A percentile compares a stretch with the other conserved stretches of the same genome.
Conservation (phyloP, 2,329 filamentous ascomycete species). For the Aureobasidium lini region DNA sequence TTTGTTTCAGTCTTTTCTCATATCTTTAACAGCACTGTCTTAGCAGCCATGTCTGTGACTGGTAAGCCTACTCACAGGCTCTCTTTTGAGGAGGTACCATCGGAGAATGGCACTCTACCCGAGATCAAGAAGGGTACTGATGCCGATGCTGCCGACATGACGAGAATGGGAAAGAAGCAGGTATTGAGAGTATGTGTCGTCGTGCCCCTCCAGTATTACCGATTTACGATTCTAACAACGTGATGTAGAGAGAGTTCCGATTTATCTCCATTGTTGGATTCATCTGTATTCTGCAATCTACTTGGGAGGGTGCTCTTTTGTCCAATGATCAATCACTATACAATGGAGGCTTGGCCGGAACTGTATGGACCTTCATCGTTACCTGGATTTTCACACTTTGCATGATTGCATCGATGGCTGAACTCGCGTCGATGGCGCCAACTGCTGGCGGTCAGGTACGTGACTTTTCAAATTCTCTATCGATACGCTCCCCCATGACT, state of each 20-base stretch:
- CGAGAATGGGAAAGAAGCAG: conserved; percentile 44
- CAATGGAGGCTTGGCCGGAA: conserved; percentile 15
- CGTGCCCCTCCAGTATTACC: neutral
- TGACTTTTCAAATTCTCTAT: conserved; percentile 25
- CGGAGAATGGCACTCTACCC: neutral
- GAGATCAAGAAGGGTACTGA: conserved; percentile 23
- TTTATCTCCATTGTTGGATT: conserved; percentile 47
- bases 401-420: conserved; percentile 25
- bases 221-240: conserved; percentile 19
- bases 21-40: neutral
- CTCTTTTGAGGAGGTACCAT: conserved; percentile 9
- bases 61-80: neutral
- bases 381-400: conserved; percentile 27
- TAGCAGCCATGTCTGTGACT: neutral
- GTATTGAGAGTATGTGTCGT: conserved; percentile 34
- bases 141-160: conserved; percentile 38
- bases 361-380: conserved; percentile 13
- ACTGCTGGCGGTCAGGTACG: conserved; percentile 34
- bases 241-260: conserved; percentile 40
- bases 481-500: neutral
- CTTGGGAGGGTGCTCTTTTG: conserved; percentile 41
- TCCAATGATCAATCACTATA: conserved; percentile 4
- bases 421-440: conserved; percentile 39
- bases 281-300: conserved; percentile 46
- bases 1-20: neutral